phyloP scores from a whole-genome alignment of 2,329 filamentous ascomycete species.

The Coniella vitis region DNA sequence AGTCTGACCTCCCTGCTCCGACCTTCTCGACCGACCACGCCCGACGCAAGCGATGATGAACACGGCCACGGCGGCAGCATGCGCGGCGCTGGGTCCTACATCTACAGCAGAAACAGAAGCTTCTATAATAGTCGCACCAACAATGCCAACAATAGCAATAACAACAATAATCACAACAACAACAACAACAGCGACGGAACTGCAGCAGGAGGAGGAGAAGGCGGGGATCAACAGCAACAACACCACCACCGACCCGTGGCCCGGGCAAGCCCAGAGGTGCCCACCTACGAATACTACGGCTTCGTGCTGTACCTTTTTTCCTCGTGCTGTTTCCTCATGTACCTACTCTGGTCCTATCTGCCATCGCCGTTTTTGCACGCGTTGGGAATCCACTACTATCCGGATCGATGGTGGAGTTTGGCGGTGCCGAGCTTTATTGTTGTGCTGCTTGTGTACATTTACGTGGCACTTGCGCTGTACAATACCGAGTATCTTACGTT shows the following conservation, averaged over 20 bases:
- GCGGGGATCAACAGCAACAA: constrained; percentile 27
- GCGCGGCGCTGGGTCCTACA: not conserved
- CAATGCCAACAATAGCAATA: too few relatives aligned
- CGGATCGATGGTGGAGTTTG: constrained; percentile 94
- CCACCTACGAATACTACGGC: constrained; percentile 99
- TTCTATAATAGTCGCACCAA: too few relatives aligned
- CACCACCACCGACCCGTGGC: constrained; percentile 49
- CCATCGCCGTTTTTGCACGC: constrained; percentile 88
- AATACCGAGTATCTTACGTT: constrained; percentile 86
- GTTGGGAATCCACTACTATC: constrained; percentile 93
- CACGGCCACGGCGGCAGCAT: too few relatives aligned
- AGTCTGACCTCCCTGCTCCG: constrained; percentile 87
- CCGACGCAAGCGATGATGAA: constrained; percentile 85
- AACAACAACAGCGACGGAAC: too few relatives aligned
- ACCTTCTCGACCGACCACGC: constrained; percentile 85
- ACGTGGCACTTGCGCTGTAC: constrained; percentile 83
- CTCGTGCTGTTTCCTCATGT: constrained; percentile 69
- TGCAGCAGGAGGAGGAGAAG: too few relatives aligned
- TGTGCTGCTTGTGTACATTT: constrained; percentile 84
- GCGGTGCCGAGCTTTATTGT: constrained; percentile 88
- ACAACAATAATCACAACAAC: too few relatives aligned
- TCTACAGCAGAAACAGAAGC: constrained; percentile 27
- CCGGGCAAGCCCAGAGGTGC: constrained; percentile 82
- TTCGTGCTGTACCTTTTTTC: constrained; percentile 94
- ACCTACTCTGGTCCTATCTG: constrained; percentile 78